phyloP scores from a whole-genome alignment of 768 basidiomycete genomes.

The Lactarius vividus region DNA sequence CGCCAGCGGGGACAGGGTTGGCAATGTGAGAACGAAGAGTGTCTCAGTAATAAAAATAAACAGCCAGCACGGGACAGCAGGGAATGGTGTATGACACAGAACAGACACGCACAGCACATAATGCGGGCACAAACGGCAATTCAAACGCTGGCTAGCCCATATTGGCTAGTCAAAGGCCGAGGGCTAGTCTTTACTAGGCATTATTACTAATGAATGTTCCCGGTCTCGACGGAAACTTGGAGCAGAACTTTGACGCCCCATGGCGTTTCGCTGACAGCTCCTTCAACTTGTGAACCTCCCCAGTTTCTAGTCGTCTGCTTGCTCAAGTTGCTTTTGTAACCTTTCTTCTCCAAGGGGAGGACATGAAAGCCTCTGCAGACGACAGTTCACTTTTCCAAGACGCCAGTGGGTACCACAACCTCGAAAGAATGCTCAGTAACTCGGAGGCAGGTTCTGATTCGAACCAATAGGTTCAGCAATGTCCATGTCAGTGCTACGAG shows the following conservation, averaged over 20 bases:
- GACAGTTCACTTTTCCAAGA: background rate
- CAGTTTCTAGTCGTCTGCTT: background rate
- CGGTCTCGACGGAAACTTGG: background rate
- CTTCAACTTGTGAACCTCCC: background rate
- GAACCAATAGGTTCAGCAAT: background rate
- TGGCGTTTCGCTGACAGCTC: background rate
- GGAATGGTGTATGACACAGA: background rate
- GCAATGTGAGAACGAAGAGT: background rate
- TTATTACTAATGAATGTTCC: background rate
- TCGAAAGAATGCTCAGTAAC: background rate
- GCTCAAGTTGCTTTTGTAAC: background rate
- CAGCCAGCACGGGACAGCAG: background rate
- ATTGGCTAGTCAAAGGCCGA: background rate
- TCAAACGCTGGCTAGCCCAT: background rate
- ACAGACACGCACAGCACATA: background rate
- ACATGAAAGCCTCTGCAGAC: background rate
- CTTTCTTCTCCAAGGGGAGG: background rate
- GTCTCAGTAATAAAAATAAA: background rate
- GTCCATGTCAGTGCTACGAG: background rate
- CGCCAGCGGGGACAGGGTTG: background rate
- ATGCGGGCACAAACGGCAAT: background rate
- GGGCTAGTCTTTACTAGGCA: background rate
- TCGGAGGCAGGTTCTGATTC: background rate
- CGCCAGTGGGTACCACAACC: background rate
- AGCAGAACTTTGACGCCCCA: background rate